These are phyloP conservation scores for Aspergillus novofumigatus DNA, from an alignment of 2,329 filamentous ascomycete species.

Conservation along the genomic window DNA sequence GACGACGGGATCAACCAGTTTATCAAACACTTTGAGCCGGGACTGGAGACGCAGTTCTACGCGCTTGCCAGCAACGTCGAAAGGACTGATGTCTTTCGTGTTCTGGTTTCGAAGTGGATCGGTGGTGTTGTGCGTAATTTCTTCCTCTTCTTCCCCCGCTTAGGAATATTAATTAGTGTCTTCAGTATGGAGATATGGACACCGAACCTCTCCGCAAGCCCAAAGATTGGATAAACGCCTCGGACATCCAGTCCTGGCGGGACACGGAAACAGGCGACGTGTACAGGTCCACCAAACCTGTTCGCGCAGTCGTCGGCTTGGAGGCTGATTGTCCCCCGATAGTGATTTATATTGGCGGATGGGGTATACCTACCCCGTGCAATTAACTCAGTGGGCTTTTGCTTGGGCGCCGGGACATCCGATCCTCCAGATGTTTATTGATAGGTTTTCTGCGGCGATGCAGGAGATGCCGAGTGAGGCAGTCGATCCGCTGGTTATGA, in stretches of 20 bases:
- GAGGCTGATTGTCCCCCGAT: slow-evolving; percentile 28
- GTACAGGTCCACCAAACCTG: slow-evolving; percentile 18
- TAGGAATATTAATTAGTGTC: background rate
- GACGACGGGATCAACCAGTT: slow-evolving; percentile 27
- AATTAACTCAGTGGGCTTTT: slow-evolving; percentile 32
- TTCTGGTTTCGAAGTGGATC: slow-evolving; percentile 29
- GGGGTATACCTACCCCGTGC: slow-evolving; percentile 30
- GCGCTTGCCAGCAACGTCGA: slow-evolving; percentile 25
- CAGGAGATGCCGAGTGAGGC: slow-evolving; percentile 7
- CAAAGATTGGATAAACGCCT: slow-evolving; percentile 21
- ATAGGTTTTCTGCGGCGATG: slow-evolving; percentile 13
- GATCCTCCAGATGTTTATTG: slow-evolving; percentile 24
- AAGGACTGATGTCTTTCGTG: slow-evolving; percentile 29
- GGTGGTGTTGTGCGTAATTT: slow-evolving; percentile 12
- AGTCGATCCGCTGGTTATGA: slow-evolving; percentile 27
- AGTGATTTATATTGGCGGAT: slow-evolving; percentile 30
- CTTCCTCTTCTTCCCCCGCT: background rate
- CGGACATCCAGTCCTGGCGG: slow-evolving; percentile 24
- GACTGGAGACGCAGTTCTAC: slow-evolving; percentile 17
- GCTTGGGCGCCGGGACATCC: slow-evolving; percentile 25
- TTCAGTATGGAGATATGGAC: slow-evolving; percentile 31
- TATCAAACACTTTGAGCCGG: slow-evolving; percentile 23
- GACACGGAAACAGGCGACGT: slow-evolving; percentile 18
- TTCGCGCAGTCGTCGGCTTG: slow-evolving; percentile 27
- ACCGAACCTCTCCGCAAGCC: slow-evolving; percentile 26